A percentile compares a stretch with the other conserved stretches of the same genome.
Conservation (phyloP, 352 stramenopile species). For the Phytophthora podocarpi region DNA sequence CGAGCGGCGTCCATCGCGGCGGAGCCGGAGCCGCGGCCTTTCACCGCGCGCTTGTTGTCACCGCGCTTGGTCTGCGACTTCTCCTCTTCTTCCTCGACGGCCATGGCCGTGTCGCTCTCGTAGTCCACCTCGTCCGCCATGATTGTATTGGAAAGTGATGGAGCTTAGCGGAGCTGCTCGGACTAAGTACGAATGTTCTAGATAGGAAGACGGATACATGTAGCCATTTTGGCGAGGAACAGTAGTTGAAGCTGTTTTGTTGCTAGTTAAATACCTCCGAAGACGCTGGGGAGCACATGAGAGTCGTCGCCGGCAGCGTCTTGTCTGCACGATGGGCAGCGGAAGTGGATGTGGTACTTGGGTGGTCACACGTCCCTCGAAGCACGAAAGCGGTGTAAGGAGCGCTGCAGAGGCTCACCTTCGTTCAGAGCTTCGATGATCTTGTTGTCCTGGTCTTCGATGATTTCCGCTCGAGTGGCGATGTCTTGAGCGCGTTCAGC, state of each 20-base stretch:
- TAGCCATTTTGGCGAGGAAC: constrained; percentile 2
- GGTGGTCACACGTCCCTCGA: constrained; percentile 19
- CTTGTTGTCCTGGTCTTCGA: constrained; percentile 84
- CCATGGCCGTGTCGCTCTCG: constrained; percentile 88
- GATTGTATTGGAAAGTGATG: neutral
- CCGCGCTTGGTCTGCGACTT: constrained; percentile 28
- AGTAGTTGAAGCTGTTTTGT: neutral
- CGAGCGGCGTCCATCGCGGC: constrained; percentile 77
- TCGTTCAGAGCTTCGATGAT: constrained; percentile 79
- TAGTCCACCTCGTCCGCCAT: constrained; percentile 90
- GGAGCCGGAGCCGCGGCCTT: constrained; percentile 67
- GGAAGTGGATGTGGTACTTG: neutral
- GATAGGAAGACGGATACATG: constrained; percentile 10
- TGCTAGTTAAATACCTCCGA: constrained; percentile 31
- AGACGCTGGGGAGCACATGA: constrained; percentile 6
- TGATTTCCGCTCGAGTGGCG: constrained; percentile 69
- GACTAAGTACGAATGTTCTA: constrained; percentile 10
- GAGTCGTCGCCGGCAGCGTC: neutral
- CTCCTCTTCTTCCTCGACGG: constrained; percentile 77
- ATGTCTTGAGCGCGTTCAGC: constrained; percentile 73
- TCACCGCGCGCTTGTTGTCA: constrained; percentile 50
- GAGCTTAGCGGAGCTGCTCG: neutral
- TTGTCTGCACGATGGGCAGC: neutral
- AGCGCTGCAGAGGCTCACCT: constrained; percentile 75
- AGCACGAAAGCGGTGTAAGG: constrained; percentile 75